Evolutionary conservation across 2,329 filamentous ascomycete genomes (phyloP), one percentile per base, ranked within the genome.

Genomic region (Sarocladium oryzae): DNA sequence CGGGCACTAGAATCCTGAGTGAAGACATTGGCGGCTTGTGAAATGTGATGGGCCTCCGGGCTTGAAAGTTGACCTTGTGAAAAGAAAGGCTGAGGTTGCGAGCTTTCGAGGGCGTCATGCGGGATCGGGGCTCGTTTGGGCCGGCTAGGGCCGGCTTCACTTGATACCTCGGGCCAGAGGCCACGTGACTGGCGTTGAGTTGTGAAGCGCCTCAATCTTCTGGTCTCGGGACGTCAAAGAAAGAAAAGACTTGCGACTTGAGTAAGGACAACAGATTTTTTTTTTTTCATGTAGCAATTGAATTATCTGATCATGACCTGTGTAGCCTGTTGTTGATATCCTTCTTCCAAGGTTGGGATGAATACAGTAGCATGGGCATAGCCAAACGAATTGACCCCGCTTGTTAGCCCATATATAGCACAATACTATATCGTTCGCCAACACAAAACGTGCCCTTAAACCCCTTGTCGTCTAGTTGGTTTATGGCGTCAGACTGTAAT

Each of bases 1-100:
- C 75, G 69, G 87, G 87, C 3, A 91, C 86, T 56, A 91, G 77
- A 69, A 91, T 90, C 67, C 86, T 77, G 61, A 89, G 71, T 52
- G 79, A 75, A 61, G 81, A 82, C 81, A 84, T 84, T n/a, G 56
- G 58, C 56, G 55, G 51, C 55, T 13, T 8, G 45, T 38, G 30
- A 26, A 36, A 43, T 41, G 53, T 20, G 28, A 28, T 50, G 26
- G 21, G 52, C 20, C 50, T 37, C 49, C 24, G 37, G 43, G 15
- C n/a, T 28, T 51, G 30, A 30, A 18, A 28, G 32, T 46, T 33
- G 38, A 52, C 9, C 24, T 20, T 20, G 43, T 16, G 24, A 23
- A 9, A 37, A 8, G 15, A 18, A 6, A 51, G 26, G 26, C 15
- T 15, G 24, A 24, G 13, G 40, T n/a, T 43, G 40, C 40, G 36